Percentiles rank a stretch among this genome's conserved stretches.
Conservation (phyloP, 768 basidiomycete species). For the Harrya chromipes region DNA sequence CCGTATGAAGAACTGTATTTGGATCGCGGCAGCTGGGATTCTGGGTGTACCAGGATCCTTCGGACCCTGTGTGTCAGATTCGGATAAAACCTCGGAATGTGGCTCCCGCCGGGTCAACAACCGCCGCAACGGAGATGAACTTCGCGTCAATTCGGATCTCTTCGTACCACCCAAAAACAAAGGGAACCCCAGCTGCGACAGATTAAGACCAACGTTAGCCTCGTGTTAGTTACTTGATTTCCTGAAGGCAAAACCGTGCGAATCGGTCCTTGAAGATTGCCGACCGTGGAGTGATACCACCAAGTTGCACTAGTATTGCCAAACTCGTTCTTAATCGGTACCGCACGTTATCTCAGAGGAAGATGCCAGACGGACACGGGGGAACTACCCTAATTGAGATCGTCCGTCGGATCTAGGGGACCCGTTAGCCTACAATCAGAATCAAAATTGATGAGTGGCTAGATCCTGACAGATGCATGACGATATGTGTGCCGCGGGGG, state of each 20-base stretch:
- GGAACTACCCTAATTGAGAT: too few species aligned
- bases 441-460: too few species aligned
- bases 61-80: not conserved
- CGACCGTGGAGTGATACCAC: not conserved
- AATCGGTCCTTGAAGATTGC: not conserved
- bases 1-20: not conserved
- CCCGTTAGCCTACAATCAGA: too few species aligned
- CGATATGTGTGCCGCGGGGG: too few species aligned
- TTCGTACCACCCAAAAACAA: slow-evolving; percentile 6
- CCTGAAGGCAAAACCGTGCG: slow-evolving; percentile 1
- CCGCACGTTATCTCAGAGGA: too few species aligned
- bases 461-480: too few species aligned
- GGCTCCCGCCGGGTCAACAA: too few species aligned
- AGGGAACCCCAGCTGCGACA: slow-evolving; percentile 14
- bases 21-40: not conserved
- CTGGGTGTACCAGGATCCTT: not conserved
- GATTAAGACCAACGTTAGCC: slow-evolving; percentile 4
- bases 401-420: too few species aligned
- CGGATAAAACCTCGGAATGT: not conserved
- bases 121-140: not conserved
- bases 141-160: not conserved
- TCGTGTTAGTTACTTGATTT: slow-evolving; percentile 9
- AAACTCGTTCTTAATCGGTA: too few species aligned
- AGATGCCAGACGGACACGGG: too few species aligned
- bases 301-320: too few species aligned